Evolutionary conservation across 352 stramenopile genomes (phyloP).

Genomic region (Globisporangium cederbergense): DNA sequence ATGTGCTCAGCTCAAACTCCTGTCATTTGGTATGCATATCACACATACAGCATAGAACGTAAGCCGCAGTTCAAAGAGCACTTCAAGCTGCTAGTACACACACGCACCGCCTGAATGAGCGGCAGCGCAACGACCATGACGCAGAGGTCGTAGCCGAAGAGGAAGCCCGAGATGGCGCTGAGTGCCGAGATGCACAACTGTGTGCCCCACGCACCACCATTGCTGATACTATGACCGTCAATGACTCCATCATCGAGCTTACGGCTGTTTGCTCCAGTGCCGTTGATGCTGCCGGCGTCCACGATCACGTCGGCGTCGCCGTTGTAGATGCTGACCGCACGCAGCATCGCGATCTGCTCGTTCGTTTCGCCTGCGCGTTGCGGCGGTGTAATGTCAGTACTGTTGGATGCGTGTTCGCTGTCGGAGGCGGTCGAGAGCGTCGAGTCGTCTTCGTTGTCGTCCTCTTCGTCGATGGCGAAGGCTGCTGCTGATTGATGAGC

Average conservation of each 20-base stretch:
- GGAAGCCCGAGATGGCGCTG: conserved; percentile 65
- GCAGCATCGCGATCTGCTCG: conserved; percentile 2
- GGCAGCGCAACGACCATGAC: conserved; percentile 73
- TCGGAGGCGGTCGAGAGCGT: conserved; percentile 1
- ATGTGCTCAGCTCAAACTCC: conserved; percentile 53
- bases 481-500: background rate
- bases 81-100: background rate
- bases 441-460: background rate
- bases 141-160: conserved; percentile 76
- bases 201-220: conserved; percentile 12
- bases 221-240: background rate
- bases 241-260: background rate
- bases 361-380: background rate
- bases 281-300: background rate
- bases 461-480: conserved; percentile 1
- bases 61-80: background rate
- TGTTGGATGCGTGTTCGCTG: conserved; percentile 5
- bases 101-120: conserved; percentile 47
- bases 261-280: background rate
- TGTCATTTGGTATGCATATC: conserved; percentile 7
- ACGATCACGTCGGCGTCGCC: background rate
- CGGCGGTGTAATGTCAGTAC: background rate
- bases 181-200: conserved; percentile 55
- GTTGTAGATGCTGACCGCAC: background rate
- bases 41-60: background rate